These are phyloP conservation scores for Colletotrichum eremochloae DNA, from an alignment of 2,329 filamentous ascomycete genomes.

Conservation along the genomic window DNA sequence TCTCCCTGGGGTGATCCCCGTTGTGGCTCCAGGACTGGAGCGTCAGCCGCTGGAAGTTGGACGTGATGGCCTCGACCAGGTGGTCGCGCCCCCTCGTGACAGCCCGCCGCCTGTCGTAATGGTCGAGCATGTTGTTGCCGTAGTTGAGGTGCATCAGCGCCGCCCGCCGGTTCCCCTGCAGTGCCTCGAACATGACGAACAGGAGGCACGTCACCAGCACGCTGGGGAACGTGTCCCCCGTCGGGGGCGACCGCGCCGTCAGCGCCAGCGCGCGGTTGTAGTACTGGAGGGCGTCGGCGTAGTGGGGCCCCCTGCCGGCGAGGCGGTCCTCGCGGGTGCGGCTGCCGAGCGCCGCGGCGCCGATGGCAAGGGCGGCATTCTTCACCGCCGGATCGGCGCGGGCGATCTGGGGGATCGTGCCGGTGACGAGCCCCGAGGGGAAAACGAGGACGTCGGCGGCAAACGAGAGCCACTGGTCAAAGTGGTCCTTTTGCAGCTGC, in stretches of 20 bases:
- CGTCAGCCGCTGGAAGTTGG: constrained; percentile 35
- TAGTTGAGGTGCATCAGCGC: constrained; percentile 57
- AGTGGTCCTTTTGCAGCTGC: constrained; percentile 34
- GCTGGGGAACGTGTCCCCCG: constrained; percentile 7
- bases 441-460: constrained; percentile 24
- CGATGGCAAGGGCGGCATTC: constrained; percentile 57
- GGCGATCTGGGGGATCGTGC: constrained; percentile 43
- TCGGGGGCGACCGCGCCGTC: constrained; percentile 5
- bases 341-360: constrained; percentile 45
- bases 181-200: constrained; percentile 58
- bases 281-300: constrained; percentile 22
- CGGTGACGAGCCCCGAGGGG: constrained; percentile 32
- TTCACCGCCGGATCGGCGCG: constrained; percentile 47
- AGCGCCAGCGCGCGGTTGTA: constrained; percentile 33
- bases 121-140: constrained; percentile 44
- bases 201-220: constrained; percentile 54
- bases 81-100: not conserved
- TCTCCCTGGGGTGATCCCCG: constrained; percentile 27
- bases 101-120: constrained; percentile 18
- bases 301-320: constrained; percentile 11
- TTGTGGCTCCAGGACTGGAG: constrained; percentile 37
- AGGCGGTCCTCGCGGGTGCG: constrained; percentile 29
- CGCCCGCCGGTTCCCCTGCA: constrained; percentile 55
- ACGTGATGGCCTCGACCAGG: constrained; percentile 20
- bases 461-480: constrained; percentile 34